A percentile compares a stretch with the other conserved stretches of the same genome.
Evolutionary conservation across 2,329 filamentous ascomycete species (phyloP).

Genomic region (Graphium sp.): DNA sequence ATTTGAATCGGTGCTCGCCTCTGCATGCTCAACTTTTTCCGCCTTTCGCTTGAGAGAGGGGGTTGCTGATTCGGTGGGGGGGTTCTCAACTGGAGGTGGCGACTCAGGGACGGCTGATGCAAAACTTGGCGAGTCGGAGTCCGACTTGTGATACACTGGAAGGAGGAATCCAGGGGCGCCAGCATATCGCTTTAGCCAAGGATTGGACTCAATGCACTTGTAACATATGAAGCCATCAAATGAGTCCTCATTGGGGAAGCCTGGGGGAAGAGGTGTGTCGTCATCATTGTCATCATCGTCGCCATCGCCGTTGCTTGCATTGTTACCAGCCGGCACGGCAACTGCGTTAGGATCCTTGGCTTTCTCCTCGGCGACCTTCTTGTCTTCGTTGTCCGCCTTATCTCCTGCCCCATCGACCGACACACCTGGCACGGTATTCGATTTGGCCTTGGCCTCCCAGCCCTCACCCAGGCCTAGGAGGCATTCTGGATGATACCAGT

Average conservation of each 20-base stretch:
- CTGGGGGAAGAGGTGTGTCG: conserved; percentile 57
- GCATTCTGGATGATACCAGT: conserved; percentile 96
- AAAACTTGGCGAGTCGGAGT: too few species aligned
- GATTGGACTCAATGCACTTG: conserved; percentile 74
- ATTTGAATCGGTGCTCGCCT: conserved; percentile 14
- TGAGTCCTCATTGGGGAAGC: conserved; percentile 76
- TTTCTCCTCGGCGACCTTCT: conserved; percentile 9
- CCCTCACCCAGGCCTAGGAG: conserved; percentile 63
- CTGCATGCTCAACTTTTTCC: conserved; percentile 25
- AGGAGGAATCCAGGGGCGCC: conserved; percentile 64
- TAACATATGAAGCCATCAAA: conserved; percentile 90
- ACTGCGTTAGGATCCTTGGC: too few species aligned
- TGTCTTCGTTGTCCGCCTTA: conserved; percentile 7
- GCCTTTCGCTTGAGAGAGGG: conserved; percentile 49
- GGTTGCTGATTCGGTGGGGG: background rate
- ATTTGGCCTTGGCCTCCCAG: conserved; percentile 43
- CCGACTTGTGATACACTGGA: conserved; percentile 39
- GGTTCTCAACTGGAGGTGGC: too few species aligned
- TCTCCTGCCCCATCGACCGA: too few species aligned
- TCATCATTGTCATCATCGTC: too few species aligned
- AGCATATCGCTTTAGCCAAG: conserved; percentile 86
- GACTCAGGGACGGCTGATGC: too few species aligned
- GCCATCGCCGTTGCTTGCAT: too few species aligned
- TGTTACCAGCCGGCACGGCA: too few species aligned
- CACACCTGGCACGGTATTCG: conserved; percentile 10